Base-by-base conservation (phyloP, 129 eudicot species). In the Helianthus tuberosus region DNA sequence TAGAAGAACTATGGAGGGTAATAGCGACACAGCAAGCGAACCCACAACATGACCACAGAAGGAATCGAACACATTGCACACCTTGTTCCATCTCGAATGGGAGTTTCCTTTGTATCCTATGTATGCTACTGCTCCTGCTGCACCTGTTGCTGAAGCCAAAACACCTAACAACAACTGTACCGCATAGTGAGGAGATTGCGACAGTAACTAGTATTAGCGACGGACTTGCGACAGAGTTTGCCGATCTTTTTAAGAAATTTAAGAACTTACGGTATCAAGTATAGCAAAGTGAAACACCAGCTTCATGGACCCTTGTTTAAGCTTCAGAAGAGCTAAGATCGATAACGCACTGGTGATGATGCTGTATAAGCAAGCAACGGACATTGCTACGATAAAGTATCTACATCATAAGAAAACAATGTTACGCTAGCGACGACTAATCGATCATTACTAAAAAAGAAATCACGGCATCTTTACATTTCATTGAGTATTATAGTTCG, bases 121-220 rank as follows among this genome's bases (percentile, higher is more conserved):
- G 74, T 91, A 91, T 11, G 78, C 96, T 5, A 91, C 91, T 10
- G 38, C 96, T 8, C 87, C 92, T 50, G 86, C 86, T 82, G 96
- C 68, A 66, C 96, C 96, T 11, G 84, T 77, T 70, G 96, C 97
- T 2, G 97, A 53, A 11, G 96, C 90, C 65, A 84, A 66, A 35
- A 91, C 84, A 43, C 92, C 88, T 75, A 91, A 59, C 81, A 88
- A 1, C 76, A 91, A 41, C 96, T 91, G 90, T 85, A 80, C 36
- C 23, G 38, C 41, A 77, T 15, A n/a, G 8, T 53, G 17, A 53
- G 29, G 15, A 53, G 8, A 20, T 7, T 55, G 32, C 35, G 8
- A 55, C 27, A 15, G 7, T 6, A 6, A 53, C 23, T 20, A 20
- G 38, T 58, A 20, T 55, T 59, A 23, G 39, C 15, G 64, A 59